Conservation (phyloP, 2,329 filamentous ascomycete genomes). For the Fusarium xyrophilum region DNA sequence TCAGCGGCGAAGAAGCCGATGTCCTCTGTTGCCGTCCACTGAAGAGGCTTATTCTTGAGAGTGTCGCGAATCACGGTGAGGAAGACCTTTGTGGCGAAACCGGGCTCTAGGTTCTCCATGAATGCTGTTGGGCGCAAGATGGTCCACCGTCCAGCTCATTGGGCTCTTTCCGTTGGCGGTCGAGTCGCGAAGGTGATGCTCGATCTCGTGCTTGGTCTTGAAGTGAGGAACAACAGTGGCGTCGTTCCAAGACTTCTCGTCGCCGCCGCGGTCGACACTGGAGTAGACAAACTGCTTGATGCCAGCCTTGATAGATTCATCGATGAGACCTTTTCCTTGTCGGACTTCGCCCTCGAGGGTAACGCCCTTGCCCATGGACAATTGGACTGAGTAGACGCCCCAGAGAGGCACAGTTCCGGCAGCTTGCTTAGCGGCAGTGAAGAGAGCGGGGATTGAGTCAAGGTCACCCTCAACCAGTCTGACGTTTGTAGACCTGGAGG, state of each 20-base stretch:
- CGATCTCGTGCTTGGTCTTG: slow-evolving; percentile 22
- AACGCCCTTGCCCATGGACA: slow-evolving; percentile 21
- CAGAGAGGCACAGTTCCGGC: slow-evolving; percentile 17
- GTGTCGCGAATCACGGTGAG: slow-evolving; percentile 42
- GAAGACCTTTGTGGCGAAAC: slow-evolving; percentile 45
- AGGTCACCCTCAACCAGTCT: slow-evolving; percentile 18
- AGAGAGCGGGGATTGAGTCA: slow-evolving; percentile 12
- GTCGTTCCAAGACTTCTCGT: slow-evolving; percentile 35
- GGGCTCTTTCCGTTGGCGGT: slow-evolving; percentile 1
- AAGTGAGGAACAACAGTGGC: slow-evolving; percentile 38
- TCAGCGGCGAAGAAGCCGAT: slow-evolving; percentile 22
- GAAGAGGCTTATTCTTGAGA: slow-evolving; percentile 40
- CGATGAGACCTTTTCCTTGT: slow-evolving; percentile 26
- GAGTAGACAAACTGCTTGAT: slow-evolving; percentile 43
- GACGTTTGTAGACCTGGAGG: slow-evolving; percentile 6
- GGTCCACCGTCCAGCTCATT: slow-evolving; percentile 50
- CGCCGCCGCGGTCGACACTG: slow-evolving; percentile 39
- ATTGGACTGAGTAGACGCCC: slow-evolving; percentile 28
- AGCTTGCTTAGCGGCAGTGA: slow-evolving; percentile 15
- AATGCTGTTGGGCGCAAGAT: slow-evolving; percentile 51
- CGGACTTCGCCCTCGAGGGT: slow-evolving; percentile 13
- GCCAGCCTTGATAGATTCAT: slow-evolving; percentile 11
- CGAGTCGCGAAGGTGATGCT: slow-evolving; percentile 19
- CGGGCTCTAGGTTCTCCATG: slow-evolving; percentile 49
- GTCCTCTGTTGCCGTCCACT: slow-evolving; percentile 20